Evolutionary conservation across 1,284 basidiomycete genomes (phyloP), one percentile per base, ranked within the genome.

Genomic region (Tilletia indica): DNA sequence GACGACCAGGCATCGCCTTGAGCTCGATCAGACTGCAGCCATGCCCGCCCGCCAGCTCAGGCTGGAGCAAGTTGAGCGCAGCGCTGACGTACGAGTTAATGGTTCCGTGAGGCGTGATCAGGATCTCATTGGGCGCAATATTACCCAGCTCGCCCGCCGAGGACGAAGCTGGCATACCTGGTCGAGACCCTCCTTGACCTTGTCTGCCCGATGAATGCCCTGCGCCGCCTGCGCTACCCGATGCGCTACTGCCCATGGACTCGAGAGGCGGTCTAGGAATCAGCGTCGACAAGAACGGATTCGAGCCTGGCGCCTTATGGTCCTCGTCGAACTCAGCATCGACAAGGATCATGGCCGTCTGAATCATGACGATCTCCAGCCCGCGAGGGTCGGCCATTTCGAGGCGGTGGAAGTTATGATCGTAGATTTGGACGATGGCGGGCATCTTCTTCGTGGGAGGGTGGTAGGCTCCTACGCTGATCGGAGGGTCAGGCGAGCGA

Each of bases 261-360:
- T 21, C 19, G 25, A 34, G 11, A 12, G 56, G 25, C 21, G 54
- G 31, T 11, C 54, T 8, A 1, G 38, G 1, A 11, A 49, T 16
- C 39, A 49, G 9, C 38, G 66, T 67, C 38, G 66, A 67, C n/a
- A 67, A n/a, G 66, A 48, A 67, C 8, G 47, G 42, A 42, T 67
- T 67, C n/a, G 19, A 31, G 9, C 45, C 42, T 36, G 66, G 66
- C n/a, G 42, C 42, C 14, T 42, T 38, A 42, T 67, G 25, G n/a
- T 45, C 47, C 42, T 67, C 66, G 47, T 67, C 66, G 42, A 25
- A 67, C 21, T 67, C 66, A 21, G 42, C 45, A 42, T 67, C 66
- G 31, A 67, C 12, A n/a, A 67, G 42, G 21, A 42, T 48, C 45
- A 47, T 48, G 42, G 45, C 38, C 8, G 39, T 49, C 9, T 21